Evolutionary conservation across 1,284 basidiomycete species (phyloP).

Genomic region (Leccinum angustisporum): DNA sequence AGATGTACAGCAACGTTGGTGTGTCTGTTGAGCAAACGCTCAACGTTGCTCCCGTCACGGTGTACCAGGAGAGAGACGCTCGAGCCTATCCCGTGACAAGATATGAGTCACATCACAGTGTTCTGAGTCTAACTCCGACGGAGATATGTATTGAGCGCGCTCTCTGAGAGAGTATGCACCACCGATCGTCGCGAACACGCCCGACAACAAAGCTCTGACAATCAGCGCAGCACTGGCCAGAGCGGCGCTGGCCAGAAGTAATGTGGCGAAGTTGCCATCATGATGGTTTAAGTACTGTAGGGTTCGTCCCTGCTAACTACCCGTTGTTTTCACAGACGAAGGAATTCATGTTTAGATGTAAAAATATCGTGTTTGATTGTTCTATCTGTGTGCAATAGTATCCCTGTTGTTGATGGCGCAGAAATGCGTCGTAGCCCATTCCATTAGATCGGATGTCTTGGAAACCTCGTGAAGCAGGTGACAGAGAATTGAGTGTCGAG

Average conservation of each 20-base stretch:
- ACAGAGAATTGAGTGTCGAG: background rate
- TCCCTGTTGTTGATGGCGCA: background rate
- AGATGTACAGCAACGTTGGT: no score
- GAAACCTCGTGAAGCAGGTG: background rate
- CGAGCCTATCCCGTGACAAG: no score
- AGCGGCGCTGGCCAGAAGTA: conserved; percentile 8
- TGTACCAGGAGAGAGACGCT: no score
- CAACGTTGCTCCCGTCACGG: no score
- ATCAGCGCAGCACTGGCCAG: background rate
- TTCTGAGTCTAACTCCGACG: no score
- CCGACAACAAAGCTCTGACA: background rate
- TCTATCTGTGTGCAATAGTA: background rate
- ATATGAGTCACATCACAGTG: no score
- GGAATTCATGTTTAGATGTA: background rate
- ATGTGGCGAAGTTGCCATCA: background rate
- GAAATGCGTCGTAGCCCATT: background rate
- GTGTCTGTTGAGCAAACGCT: no score
- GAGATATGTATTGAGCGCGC: background rate
- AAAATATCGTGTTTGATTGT: background rate
- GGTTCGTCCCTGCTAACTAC: background rate
- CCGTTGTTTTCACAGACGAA: background rate
- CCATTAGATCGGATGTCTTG: background rate
- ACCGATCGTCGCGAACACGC: conserved; percentile 5
- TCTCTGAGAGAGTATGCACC: conserved; percentile 3
- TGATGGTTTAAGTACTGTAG: background rate